Conservation (phyloP, 768 basidiomycete species). For the Mycena kentingensis region DNA sequence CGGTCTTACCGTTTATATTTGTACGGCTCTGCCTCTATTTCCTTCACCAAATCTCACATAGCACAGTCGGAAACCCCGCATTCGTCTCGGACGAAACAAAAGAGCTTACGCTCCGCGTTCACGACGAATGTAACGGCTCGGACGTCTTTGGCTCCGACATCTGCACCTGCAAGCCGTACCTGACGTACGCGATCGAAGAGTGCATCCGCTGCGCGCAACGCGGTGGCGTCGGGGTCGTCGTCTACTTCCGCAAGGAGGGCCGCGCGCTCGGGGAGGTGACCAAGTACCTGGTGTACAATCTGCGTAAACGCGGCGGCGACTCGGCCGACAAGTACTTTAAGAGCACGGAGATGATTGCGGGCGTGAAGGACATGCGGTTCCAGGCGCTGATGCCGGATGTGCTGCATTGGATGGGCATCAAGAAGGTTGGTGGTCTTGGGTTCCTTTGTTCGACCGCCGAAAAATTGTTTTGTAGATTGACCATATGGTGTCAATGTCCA, state of each 20-base stretch:
- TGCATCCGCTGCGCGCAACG: constrained; percentile 73
- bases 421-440: constrained; percentile 40
- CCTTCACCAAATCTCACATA: neutral
- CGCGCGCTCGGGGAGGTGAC: constrained; percentile 93
- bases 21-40: constrained; percentile 38
- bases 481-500: constrained; percentile 89
- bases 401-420: constrained; percentile 92
- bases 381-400: constrained; percentile 94
- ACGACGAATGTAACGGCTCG: constrained; percentile 96
- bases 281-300: constrained; percentile 95
- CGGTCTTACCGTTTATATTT: constrained; percentile 88
- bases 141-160: constrained; percentile 96
- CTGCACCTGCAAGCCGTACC: constrained; percentile 91
- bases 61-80: constrained; percentile 77
- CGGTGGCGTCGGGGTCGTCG: constrained; percentile 90
- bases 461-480: constrained; percentile 49
- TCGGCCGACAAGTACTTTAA: constrained; percentile 93
- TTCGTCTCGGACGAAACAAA: constrained; percentile 75
- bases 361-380: constrained; percentile 97
- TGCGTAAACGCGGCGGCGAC: constrained; percentile 93
- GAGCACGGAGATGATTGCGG: constrained; percentile 89
- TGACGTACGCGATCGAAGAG: constrained; percentile 91
- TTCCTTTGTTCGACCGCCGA: neutral
- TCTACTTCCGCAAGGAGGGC: constrained; percentile 95
- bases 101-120: constrained; percentile 84